Percentiles rank a stretch among this genome's conserved stretches.
Evolutionary conservation across 163 green algal species (phyloP).

Genomic region (Coccomyxa subellipsoidea): DNA sequence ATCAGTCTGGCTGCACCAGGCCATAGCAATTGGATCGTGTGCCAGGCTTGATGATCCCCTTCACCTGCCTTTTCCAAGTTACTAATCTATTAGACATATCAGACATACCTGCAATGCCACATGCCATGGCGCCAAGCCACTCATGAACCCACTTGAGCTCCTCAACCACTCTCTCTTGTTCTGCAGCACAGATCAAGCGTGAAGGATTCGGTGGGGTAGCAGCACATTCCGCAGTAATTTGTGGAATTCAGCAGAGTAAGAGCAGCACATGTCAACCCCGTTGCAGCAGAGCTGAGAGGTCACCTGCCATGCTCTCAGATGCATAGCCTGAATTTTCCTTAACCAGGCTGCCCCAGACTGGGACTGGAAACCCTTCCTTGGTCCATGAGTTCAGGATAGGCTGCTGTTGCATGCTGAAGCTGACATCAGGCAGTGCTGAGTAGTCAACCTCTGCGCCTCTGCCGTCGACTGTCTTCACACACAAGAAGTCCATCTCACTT

Average conservation of each 20-base stretch:
- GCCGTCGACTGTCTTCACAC: neutral
- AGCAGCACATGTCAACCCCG: too few relatives aligned
- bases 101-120: conserved; percentile 17
- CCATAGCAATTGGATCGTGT: neutral
- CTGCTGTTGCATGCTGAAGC: neutral
- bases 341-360: neutral
- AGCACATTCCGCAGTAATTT: too few relatives aligned
- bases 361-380: neutral
- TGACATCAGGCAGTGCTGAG: neutral
- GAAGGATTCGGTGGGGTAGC: too few relatives aligned
- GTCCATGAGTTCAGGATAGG: neutral
- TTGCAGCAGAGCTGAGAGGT: neutral
- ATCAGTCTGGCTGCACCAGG: neutral
- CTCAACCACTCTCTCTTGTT: neutral
- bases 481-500: neutral
- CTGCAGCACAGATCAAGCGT: neutral
- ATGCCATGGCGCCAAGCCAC: conserved; percentile 4
- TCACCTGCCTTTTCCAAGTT: too few relatives aligned
- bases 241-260: too few relatives aligned
- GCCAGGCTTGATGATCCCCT: too few relatives aligned
- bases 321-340: neutral
- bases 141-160: neutral
- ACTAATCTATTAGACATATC: too few relatives aligned
- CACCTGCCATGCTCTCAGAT: neutral
- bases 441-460: neutral